Evolutionary conservation across 2,329 filamentous ascomycete genomes (phyloP).

Genomic region (Curvularia verruculosa): DNA sequence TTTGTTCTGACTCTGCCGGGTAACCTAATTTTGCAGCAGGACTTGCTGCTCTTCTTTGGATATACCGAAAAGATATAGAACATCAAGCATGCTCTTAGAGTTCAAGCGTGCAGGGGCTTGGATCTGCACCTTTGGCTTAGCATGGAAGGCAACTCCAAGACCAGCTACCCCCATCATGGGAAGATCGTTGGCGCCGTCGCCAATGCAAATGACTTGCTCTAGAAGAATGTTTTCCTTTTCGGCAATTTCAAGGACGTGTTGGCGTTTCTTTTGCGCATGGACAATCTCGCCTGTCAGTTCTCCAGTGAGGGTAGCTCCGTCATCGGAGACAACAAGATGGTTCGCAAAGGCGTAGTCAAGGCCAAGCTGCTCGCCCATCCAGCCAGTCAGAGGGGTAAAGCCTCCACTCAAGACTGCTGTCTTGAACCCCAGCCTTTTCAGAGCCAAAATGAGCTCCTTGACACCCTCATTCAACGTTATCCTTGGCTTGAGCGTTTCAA

Average conservation of each 20-base stretch:
- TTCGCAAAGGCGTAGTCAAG: constrained; percentile 91
- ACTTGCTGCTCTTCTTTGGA: constrained; percentile 66
- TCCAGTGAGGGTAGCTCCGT: constrained; percentile 66
- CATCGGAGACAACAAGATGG: constrained; percentile 70
- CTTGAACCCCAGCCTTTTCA: constrained; percentile 81
- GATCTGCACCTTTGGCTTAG: constrained; percentile 81
- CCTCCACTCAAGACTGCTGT: constrained; percentile 92
- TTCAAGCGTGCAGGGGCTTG: constrained; percentile 77
- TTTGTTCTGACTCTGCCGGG: background rate
- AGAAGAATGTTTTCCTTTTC: constrained; percentile 68
- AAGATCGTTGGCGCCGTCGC: constrained; percentile 83
- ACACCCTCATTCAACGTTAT: constrained; percentile 86
- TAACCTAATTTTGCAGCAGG: constrained; percentile 42
- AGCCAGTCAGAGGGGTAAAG: constrained; percentile 85
- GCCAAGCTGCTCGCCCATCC: constrained; percentile 80
- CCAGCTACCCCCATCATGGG: constrained; percentile 79
- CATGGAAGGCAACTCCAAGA: constrained; percentile 81
- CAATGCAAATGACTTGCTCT: constrained; percentile 73
- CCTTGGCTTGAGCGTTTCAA: constrained; percentile 74
- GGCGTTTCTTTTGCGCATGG: constrained; percentile 75
- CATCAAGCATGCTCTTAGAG: constrained; percentile 70
- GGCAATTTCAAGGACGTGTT: constrained; percentile 74
- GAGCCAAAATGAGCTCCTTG: constrained; percentile 70
- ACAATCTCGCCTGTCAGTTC: constrained; percentile 75
- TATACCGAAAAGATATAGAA: constrained; percentile 77